Percentiles rank a stretch among this genome's conserved stretches.
These are phyloP conservation scores for Aspergillus quadricinctus DNA, from an alignment of 2,329 filamentous ascomycete genomes.

Conservation along the genomic window DNA sequence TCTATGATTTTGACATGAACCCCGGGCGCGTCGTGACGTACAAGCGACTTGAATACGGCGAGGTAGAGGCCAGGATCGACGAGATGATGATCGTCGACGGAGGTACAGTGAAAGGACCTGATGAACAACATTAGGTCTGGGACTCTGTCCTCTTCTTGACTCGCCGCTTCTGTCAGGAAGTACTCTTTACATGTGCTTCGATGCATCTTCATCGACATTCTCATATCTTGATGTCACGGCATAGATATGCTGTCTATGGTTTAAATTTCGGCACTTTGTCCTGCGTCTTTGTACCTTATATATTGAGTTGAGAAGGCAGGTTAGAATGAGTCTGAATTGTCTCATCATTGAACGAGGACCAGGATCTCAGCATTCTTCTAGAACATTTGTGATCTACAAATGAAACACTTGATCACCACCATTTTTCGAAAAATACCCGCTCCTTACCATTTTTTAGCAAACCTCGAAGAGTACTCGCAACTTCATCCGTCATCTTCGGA, in stretches of 20 bases:
- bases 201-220: no score
- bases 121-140: slow-evolving; percentile 4
- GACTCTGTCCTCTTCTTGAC: background rate
- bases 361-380: background rate
- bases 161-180: background rate
- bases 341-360: background rate
- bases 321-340: background rate
- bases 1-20: slow-evolving; percentile 94
- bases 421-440: slow-evolving; percentile 57
- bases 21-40: slow-evolving; percentile 84
- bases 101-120: slow-evolving; percentile 46
- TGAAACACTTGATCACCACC: slow-evolving; percentile 49
- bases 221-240: background rate
- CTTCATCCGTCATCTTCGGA: slow-evolving; percentile 64
- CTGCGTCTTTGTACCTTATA: background rate
- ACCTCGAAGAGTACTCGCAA: slow-evolving; percentile 44
- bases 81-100: slow-evolving; percentile 60
- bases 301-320: background rate
- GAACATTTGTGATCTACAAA: background rate
- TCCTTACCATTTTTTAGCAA: slow-evolving; percentile 43
- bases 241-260: background rate
- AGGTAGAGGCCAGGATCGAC: slow-evolving; percentile 50
- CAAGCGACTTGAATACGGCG: slow-evolving; percentile 74
- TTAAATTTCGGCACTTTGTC: background rate
- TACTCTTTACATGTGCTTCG: background rate